Evolutionary conservation across 805 yeast genomes (phyloP).

Genomic region (Kazachstania martiniae): DNA sequence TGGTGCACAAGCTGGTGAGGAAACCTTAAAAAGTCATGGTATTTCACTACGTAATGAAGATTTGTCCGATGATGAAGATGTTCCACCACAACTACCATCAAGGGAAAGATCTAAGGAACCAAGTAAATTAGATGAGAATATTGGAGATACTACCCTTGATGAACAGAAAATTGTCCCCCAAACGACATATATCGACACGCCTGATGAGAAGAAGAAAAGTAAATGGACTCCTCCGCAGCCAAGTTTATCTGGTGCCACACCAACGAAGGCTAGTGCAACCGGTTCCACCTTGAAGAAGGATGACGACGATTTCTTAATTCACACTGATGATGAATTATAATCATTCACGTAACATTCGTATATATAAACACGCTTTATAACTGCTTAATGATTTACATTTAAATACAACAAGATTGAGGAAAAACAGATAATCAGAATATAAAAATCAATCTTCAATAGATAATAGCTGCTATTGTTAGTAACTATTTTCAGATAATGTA

Average conservation of each 20-base stretch:
- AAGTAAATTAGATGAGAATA: not conserved
- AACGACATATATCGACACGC: conserved; percentile 26
- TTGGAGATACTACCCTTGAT: conserved; percentile 6
- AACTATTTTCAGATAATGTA: conserved; percentile 27
- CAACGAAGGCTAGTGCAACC: conserved; percentile 16
- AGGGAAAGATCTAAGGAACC: conserved; percentile 6
- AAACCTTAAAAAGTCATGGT: conserved; percentile 24
- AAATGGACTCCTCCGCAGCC: conserved; percentile 23
- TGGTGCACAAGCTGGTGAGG: conserved; percentile 25
- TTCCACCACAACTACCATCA: conserved; percentile 26
- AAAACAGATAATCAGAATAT: not conserved
- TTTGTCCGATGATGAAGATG: conserved; percentile 25
- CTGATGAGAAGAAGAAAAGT: conserved; percentile 15
- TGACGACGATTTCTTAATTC: conserved; percentile 23
- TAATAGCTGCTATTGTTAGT: conserved; percentile 12
- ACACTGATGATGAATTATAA: conserved; percentile 25
- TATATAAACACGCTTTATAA: not conserved
- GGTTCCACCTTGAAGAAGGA: conserved; percentile 8
- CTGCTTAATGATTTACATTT: too few relatives aligned
- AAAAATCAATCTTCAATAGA: conserved; percentile 1
- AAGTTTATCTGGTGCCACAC: conserved; percentile 18
- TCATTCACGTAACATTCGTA: not conserved
- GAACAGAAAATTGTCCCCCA: conserved; percentile 18
- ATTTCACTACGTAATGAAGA: conserved; percentile 22
- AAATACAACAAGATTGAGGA: not conserved